Base-by-base conservation (phyloP, 2,329 filamentous ascomycete species). In the Trichoderma sp. region DNA sequence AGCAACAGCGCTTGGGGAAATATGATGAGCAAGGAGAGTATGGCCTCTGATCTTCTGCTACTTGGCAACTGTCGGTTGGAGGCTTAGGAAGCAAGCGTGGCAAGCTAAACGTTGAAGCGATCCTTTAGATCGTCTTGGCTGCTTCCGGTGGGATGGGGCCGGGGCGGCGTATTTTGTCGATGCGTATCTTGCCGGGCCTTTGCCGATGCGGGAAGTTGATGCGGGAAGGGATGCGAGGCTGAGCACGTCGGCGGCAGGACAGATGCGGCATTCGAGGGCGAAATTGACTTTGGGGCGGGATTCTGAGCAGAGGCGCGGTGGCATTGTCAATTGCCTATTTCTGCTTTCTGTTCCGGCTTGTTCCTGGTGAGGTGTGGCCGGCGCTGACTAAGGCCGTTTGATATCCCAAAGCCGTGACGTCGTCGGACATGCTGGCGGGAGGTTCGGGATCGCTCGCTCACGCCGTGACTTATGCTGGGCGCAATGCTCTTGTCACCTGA, bases 1-100 rank as follows among this genome's bases (percentile, higher is more conserved):
- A 64, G 61, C 47, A 55, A 39, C 28, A 73, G 68, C 71, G 61
- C 71, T 71, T 39, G 71, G 71, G 36, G 68, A 53, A 57, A 64
- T 73, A 32, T 73, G 62, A 73, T 39, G 32, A 39, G 47, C 6
- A 34, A 30, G 28, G 28, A 34, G 36, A 43, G 39, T 9, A 61
- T 36, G 43, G n/a, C 36, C 32, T 23, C 20, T 68, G 23, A 13
- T 55, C 20, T 47, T 32, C 1, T 32, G 34, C 65, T 68, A 50
- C 53, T 32, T 68, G 55, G 53, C 26, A 36, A 9, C n/a, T 12
- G n/a, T 6, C 57, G 15, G 65, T 20, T n/a, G 36, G 65, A 20
- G 50, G 47, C 30, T 39, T 47, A 39, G 65, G 23, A 20, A 7
- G 26, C n/a, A 30, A 11, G 15, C 9, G 20, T 26, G 55, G 28